phyloP scores from a whole-genome alignment of 1,139 yeast genomes.

The Blastobotrys malaysiensis region DNA sequence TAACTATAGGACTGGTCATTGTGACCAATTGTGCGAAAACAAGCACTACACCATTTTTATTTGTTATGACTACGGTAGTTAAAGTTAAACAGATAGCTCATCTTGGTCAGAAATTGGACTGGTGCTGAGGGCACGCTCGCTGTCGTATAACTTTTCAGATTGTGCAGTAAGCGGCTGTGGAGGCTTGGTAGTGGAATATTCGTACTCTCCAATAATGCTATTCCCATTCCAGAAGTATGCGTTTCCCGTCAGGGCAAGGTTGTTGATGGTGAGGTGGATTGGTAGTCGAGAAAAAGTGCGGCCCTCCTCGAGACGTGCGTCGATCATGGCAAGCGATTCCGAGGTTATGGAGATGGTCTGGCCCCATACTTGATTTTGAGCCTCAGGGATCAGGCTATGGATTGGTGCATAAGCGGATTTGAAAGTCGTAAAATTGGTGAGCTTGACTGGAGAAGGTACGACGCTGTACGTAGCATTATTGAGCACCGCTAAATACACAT shows the following conservation, averaged over 20 bases:
- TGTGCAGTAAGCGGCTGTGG: background rate
- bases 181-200: background rate
- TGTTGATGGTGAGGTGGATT: background rate
- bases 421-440: background rate
- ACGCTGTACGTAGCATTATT: background rate
- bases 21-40: too few relatives aligned
- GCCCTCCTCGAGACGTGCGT: background rate
- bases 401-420: background rate
- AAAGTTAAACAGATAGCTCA: background rate
- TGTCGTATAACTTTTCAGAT: background rate
- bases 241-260: background rate
- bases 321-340: background rate
- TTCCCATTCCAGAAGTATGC: constrained; percentile 3
- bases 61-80: background rate
- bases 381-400: background rate
- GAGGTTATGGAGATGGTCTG: background rate
- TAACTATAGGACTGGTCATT: too few relatives aligned
- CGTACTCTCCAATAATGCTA: background rate
- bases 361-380: background rate
- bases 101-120: background rate
- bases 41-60: background rate
- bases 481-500: background rate
- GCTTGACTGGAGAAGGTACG: background rate
- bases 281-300: background rate
- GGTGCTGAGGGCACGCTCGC: background rate